These are phyloP conservation scores for Astragalus membranaceus DNA, from an alignment of 306 rosid genomes.

Conservation along the genomic window DNA sequence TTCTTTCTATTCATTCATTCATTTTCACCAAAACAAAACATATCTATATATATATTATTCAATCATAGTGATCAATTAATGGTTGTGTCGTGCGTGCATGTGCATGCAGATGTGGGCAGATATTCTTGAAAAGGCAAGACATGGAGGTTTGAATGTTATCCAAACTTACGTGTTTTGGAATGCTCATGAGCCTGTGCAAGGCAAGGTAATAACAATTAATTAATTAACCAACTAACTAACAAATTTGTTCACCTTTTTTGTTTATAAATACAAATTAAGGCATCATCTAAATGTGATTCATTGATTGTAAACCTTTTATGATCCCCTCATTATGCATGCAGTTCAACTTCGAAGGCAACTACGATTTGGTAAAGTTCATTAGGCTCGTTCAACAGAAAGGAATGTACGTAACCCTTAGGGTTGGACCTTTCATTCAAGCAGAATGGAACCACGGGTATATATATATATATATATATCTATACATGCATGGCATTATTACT, in stretches of 20 bases:
- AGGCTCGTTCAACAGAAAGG: constrained; percentile 36
- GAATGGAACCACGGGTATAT: constrained; percentile 95
- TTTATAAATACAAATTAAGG: not conserved
- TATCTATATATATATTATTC: no score
- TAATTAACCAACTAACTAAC: no score
- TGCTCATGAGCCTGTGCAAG: constrained; percentile 65
- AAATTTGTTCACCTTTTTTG: no score
- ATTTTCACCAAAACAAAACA: no score
- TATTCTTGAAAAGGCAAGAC: constrained; percentile 52
- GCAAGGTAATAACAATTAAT: constrained; percentile 40
- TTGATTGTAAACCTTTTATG: not conserved
- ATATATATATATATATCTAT: not conserved
- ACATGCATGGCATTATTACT: no score
- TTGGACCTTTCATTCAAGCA: constrained; percentile 95
- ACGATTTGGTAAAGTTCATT: constrained; percentile 68
- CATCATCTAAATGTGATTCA: not conserved
- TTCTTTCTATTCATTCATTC: not conserved
- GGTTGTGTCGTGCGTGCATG: no score
- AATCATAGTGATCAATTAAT: not conserved
- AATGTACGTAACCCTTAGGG: constrained; percentile 61
- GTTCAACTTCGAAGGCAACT: constrained; percentile 56
- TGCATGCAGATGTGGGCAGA: constrained; percentile 68
- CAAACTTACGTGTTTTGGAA: constrained; percentile 96
- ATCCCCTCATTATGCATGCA: not conserved
- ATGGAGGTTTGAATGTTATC: constrained; percentile 76